Evolutionary conservation across 1,284 basidiomycete species (phyloP), one percentile per base, ranked within the genome.

Genomic region (Sporisorium reilianum): DNA sequence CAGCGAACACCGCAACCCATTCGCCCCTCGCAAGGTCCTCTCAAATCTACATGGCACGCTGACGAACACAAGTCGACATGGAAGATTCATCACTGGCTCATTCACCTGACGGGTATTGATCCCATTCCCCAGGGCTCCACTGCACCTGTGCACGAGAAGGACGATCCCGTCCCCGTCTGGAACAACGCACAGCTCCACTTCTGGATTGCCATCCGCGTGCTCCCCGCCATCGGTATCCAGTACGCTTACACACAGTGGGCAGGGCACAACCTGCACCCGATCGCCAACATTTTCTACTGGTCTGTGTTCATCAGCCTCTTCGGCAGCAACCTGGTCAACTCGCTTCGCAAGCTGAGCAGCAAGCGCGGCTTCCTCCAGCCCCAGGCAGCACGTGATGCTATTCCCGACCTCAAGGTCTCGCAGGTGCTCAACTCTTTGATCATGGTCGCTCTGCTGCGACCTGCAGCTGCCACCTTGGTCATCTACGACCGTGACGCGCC

Each of bases 291-390:
- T 14, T 26, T 80, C n/a, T 75, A 71, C 48, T 64, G 64, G 41
- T 57, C 52, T 20, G n/a, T 67, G 3, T 64, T 50, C 57, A 56
- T 79, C 50, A 71, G 63, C 11, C 9, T 52, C 5, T 78, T 80
- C 38, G 69, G 73, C 16, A 25, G 60, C 22, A 58, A 57, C 20
- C 28, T 67, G 7, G 28, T 80, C 30, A 65, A 69, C n/a, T 51
- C 59, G 14, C 41, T 78, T 5, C 55, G 68, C 12, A 38, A 50
- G n/a, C 38, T 74, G 10, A 55, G 58, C 18, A 20, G 53, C n/a
- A 58, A 53, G 14, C 71, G 74, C 38, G 81, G 81, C 14, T 82
- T 59, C 75, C 72, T 83, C 9, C 74, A 78, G 44, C 76, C 78
- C 36, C 40, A 69, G 9, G 53, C 50, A 2, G 20, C 64, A 4